Conservation (phyloP, 1,139 yeast species). For the Yamadazyma friedrichii region DNA sequence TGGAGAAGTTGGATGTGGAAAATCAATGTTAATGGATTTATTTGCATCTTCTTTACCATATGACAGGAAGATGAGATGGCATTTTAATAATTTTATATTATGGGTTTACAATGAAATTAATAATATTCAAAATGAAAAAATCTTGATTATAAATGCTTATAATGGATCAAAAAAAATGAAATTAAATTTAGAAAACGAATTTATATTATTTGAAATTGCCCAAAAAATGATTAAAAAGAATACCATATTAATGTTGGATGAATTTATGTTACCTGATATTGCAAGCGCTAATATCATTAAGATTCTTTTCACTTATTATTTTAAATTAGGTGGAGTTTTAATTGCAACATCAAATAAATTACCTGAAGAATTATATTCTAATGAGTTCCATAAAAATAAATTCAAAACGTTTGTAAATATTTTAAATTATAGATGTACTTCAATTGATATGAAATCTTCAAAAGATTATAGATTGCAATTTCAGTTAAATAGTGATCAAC, state of each 20-base stretch:
- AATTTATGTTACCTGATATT: constrained; percentile 71
- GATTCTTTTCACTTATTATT: constrained; percentile 63
- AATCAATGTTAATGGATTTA: constrained; percentile 70
- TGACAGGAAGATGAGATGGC: constrained; percentile 66
- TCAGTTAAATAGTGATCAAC: constrained; percentile 16
- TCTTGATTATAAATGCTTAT: constrained; percentile 28
- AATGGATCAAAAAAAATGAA: constrained; percentile 29
- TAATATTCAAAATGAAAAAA: constrained; percentile 44
- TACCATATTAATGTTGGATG: constrained; percentile 65
- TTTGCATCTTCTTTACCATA: constrained; percentile 68
- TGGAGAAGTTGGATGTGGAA: constrained; percentile 79
- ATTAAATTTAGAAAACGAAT: constrained; percentile 58
- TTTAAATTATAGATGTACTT: constrained; percentile 58
- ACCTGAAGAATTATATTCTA: constrained; percentile 69
- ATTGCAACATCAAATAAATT: constrained; percentile 71
- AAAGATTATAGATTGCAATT: constrained; percentile 55
- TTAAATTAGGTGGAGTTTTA: constrained; percentile 70
- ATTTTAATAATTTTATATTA: constrained; percentile 65
- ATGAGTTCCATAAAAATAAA: constrained; percentile 57
- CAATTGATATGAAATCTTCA: constrained; percentile 59
- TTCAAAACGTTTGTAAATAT: constrained; percentile 58
- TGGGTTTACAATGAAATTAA: constrained; percentile 69
- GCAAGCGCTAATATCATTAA: constrained; percentile 71
- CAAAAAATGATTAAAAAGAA: constrained; percentile 58
- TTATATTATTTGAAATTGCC: constrained; percentile 65